Percentiles rank a stretch among this genome's conserved stretches.
Conservation (phyloP, 768 basidiomycete species). For the Lactarius pseudohatsudake region DNA sequence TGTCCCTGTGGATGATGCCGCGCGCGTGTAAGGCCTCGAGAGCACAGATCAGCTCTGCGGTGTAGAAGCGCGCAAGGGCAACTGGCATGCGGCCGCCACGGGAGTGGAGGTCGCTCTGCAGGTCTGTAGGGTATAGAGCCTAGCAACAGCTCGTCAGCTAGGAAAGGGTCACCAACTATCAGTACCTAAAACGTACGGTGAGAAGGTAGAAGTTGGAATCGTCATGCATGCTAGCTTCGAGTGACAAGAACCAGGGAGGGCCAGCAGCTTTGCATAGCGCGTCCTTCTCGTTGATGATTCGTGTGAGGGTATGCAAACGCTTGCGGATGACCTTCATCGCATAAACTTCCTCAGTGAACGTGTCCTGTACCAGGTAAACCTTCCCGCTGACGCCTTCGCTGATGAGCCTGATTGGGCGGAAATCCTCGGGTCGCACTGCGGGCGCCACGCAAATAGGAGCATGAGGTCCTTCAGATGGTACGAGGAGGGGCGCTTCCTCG, state of each 20-base stretch:
- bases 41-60: constrained; percentile 26
- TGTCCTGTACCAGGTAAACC: constrained; percentile 26
- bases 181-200: constrained; percentile 16
- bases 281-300: constrained; percentile 23
- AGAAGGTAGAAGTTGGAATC: constrained; percentile 29
- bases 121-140: constrained; percentile 22
- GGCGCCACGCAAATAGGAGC: background rate
- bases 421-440: constrained; percentile 14
- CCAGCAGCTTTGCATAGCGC: constrained; percentile 21
- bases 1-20: constrained; percentile 49
- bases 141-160: constrained; percentile 6
- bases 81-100: constrained; percentile 21
- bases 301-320: constrained; percentile 13
- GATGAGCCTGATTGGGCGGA: constrained; percentile 22
- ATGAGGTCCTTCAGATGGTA: background rate
- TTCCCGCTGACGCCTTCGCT: constrained; percentile 27
- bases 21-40: constrained; percentile 39
- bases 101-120: constrained; percentile 25
- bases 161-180: background rate
- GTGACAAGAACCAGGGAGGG: constrained; percentile 21
- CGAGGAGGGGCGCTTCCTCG: constrained; percentile 19
- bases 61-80: constrained; percentile 26
- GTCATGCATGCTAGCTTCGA: constrained; percentile 29
- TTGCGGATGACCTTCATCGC: constrained; percentile 28
- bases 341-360: constrained; percentile 12